These are phyloP conservation scores for Colletotrichum sidae DNA, from an alignment of 2,329 filamentous ascomycete genomes.

Conservation along the genomic window DNA sequence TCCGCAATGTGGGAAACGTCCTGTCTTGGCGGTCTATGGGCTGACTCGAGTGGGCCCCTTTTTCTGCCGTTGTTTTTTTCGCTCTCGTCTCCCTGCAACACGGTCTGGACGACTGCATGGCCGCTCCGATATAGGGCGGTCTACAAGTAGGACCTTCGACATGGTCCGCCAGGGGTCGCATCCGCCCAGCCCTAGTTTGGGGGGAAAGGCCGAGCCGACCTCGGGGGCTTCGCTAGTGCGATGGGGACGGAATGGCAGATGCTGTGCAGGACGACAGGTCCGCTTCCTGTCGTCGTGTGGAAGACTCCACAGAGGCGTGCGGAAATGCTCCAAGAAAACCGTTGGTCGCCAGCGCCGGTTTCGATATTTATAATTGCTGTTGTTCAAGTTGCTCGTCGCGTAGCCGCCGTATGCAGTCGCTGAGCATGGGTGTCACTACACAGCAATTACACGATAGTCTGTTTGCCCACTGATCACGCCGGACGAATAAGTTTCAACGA, in stretches of 20 bases:
- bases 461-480: too few relatives aligned
- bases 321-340: not conserved
- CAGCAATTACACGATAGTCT: too few relatives aligned
- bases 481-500: too few relatives aligned
- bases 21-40: constrained; percentile 17
- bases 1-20: constrained; percentile 32
- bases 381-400: constrained; percentile 13
- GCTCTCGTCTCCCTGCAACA: constrained; percentile 4
- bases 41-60: constrained; percentile 36
- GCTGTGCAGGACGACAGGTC: constrained; percentile 24
- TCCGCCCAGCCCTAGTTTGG: constrained; percentile 30
- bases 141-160: constrained; percentile 8
- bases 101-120: constrained; percentile 20
- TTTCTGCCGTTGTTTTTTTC: constrained; percentile 26
- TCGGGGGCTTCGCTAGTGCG: constrained; percentile 32
- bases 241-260: constrained; percentile 16
- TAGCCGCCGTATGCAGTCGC: constrained; percentile 7
- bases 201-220: constrained; percentile 36
- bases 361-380: constrained; percentile 21
- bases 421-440: constrained; percentile 2
- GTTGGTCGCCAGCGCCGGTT: constrained; percentile 9
- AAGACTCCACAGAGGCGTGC: constrained; percentile 18
- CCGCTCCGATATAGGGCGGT: constrained; percentile 38
- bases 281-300: constrained; percentile 21
- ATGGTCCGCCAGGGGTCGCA: constrained; percentile 23